These are phyloP conservation scores for Entomortierella lignicola DNA, from an alignment of 192 early-diverging fungal genomes.

Conservation along the genomic window DNA sequence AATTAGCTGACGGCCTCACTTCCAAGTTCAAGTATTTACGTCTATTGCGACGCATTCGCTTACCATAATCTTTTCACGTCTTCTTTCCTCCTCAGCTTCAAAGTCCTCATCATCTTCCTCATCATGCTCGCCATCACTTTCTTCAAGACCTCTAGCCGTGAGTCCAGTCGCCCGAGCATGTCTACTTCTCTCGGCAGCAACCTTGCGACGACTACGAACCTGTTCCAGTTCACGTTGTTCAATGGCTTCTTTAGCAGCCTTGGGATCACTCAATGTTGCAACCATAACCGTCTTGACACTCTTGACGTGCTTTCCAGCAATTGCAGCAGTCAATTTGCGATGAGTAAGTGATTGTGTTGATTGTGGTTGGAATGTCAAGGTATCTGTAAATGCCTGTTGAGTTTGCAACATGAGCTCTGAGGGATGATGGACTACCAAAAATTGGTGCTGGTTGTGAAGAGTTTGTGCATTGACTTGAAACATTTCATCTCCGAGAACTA, in stretches of 20 bases:
- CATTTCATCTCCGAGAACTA: constrained; percentile 79
- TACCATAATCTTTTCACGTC: constrained; percentile 55
- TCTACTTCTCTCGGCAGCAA: constrained; percentile 65
- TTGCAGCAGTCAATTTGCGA: constrained; percentile 70
- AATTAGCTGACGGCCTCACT: too few relatives aligned
- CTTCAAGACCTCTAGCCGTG: constrained; percentile 40
- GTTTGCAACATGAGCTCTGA: constrained; percentile 71
- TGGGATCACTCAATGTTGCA: constrained; percentile 76
- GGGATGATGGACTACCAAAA: constrained; percentile 68
- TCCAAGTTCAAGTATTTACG: too few relatives aligned
- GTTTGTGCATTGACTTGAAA: constrained; percentile 73
- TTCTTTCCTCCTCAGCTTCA: constrained; percentile 52
- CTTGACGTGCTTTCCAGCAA: constrained; percentile 77
- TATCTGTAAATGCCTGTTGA: constrained; percentile 68
- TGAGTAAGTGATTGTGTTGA: constrained; percentile 69
- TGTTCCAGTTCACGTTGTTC: constrained; percentile 59
- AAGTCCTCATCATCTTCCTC: constrained; percentile 60
- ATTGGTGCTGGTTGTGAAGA: constrained; percentile 67
- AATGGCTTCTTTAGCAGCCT: constrained; percentile 67
- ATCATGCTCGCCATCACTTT: constrained; percentile 49
- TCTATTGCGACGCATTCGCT: neutral
- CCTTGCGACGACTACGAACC: constrained; percentile 66
- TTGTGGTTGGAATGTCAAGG: constrained; percentile 74
- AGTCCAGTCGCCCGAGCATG: constrained; percentile 55
- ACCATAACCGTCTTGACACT: constrained; percentile 71